phyloP scores from a whole-genome alignment of 345 rosid genomes.

The Iberis pinnata region DNA sequence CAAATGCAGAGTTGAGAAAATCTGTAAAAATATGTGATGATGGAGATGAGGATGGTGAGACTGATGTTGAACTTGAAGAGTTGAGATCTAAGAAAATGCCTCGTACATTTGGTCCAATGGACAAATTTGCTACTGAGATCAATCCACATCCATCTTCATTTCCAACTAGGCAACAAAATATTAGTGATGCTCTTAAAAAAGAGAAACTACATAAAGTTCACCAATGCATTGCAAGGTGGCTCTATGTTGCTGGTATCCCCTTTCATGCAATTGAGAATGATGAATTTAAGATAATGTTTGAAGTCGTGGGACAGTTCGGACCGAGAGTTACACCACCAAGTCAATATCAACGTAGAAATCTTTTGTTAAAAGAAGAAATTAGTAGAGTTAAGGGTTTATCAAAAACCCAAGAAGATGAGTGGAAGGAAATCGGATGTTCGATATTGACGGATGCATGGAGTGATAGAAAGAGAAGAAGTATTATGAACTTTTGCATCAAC shows the following conservation, averaged over 20 bases:
- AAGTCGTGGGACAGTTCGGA: neutral
- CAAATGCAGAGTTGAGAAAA: neutral
- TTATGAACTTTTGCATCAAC: constrained; percentile 5
- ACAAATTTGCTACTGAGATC: neutral
- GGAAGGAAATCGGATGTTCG: neutral
- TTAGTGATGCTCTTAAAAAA: neutral
- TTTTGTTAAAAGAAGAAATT: constrained; percentile 5
- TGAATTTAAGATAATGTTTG: constrained; percentile 1
- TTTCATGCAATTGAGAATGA: neutral
- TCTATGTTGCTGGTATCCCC: neutral
- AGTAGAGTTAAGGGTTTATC: neutral
- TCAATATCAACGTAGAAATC: neutral
- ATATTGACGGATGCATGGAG: neutral
- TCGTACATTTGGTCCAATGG: neutral
- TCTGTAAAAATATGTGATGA: neutral
- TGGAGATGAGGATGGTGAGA: neutral
- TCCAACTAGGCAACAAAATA: neutral
- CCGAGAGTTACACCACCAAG: neutral
- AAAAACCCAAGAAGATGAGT: neutral
- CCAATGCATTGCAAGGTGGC: neutral
- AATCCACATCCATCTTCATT: neutral
- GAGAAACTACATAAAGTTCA: neutral
- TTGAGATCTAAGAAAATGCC: neutral
- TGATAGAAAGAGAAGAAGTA: constrained; percentile 1
- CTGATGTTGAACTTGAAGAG: neutral